Evolutionary conservation across 257 asterid species (phyloP).

Genomic region (Leonotis leonurus): DNA sequence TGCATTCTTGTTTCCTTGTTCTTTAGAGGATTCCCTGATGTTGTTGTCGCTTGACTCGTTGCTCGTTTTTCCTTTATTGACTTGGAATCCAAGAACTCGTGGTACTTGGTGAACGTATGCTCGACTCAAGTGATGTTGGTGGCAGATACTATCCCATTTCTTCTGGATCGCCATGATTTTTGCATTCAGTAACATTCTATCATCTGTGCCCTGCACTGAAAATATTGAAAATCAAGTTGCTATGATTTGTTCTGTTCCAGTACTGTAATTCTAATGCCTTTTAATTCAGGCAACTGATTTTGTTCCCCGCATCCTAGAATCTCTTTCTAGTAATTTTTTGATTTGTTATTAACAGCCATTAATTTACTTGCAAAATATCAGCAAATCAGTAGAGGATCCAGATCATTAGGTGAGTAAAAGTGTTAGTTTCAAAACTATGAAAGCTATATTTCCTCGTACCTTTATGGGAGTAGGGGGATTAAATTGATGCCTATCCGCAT

Average conservation of each 20-base stretch:
- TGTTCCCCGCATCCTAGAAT: background rate
- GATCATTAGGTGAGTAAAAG: no score
- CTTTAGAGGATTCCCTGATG: conserved; percentile 27
- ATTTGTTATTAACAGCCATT: no score
- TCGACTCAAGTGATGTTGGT: conserved; percentile 38
- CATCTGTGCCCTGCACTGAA: conserved; percentile 85
- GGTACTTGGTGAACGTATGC: conserved; percentile 24
- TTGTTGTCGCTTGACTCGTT: conserved; percentile 2
- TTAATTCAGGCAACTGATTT: background rate
- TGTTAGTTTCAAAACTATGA: background rate
- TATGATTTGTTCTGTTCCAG: conserved; percentile 16
- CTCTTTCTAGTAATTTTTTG: background rate
- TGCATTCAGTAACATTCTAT: conserved; percentile 36
- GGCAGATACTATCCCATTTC: conserved; percentile 66
- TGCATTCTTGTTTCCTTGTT: conserved; percentile 27
- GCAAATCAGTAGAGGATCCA: no score
- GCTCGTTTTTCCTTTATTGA: conserved; percentile 27
- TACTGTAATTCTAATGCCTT: no score
- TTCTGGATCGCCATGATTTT: conserved; percentile 38
- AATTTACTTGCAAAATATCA: no score
- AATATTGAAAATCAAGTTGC: conserved; percentile 36
- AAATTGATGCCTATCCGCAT: no score
- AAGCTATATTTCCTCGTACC: no score
- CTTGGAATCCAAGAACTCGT: conserved; percentile 44
- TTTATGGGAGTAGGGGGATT: background rate